Percentiles rank a stretch among this genome's conserved stretches.
Conservation (phyloP, 2,329 filamentous ascomycete genomes). For the Nothomitra cinnamomea region DNA sequence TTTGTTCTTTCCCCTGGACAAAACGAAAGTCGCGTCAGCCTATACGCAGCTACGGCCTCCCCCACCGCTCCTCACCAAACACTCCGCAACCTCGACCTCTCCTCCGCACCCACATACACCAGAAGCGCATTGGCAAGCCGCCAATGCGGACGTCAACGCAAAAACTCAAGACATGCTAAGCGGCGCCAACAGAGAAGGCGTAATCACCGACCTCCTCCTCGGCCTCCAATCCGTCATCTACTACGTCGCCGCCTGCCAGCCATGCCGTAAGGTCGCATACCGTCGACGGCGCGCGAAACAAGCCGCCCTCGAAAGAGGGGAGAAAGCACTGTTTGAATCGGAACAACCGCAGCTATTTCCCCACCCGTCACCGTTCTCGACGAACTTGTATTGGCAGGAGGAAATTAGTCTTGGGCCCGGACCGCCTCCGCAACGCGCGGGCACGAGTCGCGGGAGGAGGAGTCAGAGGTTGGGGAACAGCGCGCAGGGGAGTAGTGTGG, state of each 20-base stretch:
- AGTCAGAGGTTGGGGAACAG: slow-evolving; percentile 42
- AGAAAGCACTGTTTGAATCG: slow-evolving; percentile 45
- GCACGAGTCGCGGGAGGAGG: slow-evolving; percentile 36
- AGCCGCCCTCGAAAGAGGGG: slow-evolving; percentile 48
- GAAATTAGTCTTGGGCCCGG: slow-evolving; percentile 72
- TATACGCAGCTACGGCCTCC: too few relatives aligned
- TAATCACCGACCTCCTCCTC: slow-evolving; percentile 34
- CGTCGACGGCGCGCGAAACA: slow-evolving; percentile 53
- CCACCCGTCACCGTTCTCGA: slow-evolving; percentile 68
- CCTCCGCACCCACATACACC: too few relatives aligned
- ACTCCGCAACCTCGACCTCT: too few relatives aligned
- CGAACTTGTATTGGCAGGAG: slow-evolving; percentile 76
- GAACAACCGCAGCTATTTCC: slow-evolving; percentile 59
- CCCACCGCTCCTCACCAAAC: too few relatives aligned
- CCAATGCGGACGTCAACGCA: too few relatives aligned
- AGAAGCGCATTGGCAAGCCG: too few relatives aligned
- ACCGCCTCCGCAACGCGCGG: slow-evolving; percentile 41
- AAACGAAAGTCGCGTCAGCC: too few relatives aligned
- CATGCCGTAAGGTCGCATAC: slow-evolving; percentile 55
- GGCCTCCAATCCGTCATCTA: slow-evolving; percentile 62
- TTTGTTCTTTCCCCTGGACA: too few relatives aligned
- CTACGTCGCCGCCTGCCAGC: slow-evolving; percentile 61
- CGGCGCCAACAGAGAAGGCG: not conserved
- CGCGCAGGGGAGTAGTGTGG: slow-evolving; percentile 29
- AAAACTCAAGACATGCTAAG: too few relatives aligned